phyloP scores from a whole-genome alignment of 2,329 filamentous ascomycete genomes.

The Epichloe uncinata region DNA sequence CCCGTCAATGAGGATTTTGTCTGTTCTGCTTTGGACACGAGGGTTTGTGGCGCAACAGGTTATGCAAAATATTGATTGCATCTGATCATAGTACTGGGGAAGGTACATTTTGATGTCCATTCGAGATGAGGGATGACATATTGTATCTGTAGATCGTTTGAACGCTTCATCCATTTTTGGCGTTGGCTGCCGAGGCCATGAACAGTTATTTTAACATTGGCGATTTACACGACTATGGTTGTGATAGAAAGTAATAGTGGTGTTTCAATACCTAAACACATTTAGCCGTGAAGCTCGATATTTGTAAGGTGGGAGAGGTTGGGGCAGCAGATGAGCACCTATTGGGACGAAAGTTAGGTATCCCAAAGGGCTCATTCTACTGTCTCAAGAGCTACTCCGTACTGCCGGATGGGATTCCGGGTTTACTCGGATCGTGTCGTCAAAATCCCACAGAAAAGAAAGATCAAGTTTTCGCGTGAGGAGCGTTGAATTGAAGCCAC shows the following conservation, averaged over 20 bases:
- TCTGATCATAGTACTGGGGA: constrained; percentile 6
- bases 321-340: not conserved
- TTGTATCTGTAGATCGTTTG: constrained; percentile 9
- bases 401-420: not conserved
- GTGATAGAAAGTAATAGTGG: not conserved
- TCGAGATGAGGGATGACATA: constrained; percentile 3
- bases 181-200: not conserved
- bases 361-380: not conserved
- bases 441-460: not conserved
- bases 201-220: not conserved
- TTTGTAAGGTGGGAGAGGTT: not conserved
- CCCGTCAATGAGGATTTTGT: constrained; percentile 5
- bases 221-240: constrained; percentile 4
- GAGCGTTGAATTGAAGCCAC: not conserved
- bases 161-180: constrained; percentile 3
- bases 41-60: constrained; percentile 7
- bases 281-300: constrained; percentile 9
- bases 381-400: not conserved
- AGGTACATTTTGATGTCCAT: constrained; percentile 5
- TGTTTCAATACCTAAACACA: constrained; percentile 4
- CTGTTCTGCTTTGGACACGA: constrained; percentile 5
- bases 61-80: constrained; percentile 4
- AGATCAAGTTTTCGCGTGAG: not conserved
- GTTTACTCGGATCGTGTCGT: not conserved
- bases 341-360: not conserved